phyloP scores from a whole-genome alignment of 768 basidiomycete genomes.

The Lactarius trivialis region DNA sequence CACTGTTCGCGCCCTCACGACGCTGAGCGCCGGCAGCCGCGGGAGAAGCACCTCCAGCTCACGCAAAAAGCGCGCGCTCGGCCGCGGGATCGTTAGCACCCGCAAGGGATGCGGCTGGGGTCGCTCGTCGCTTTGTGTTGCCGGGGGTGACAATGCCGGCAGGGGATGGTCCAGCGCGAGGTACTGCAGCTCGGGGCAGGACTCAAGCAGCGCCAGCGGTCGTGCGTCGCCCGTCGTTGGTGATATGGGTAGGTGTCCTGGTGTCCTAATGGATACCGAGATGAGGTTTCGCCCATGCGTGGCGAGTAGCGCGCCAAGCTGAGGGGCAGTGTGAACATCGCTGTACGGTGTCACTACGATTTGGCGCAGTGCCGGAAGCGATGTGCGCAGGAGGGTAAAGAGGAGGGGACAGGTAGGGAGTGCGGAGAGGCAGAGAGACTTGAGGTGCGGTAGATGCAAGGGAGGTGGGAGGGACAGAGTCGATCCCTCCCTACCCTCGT shows the following conservation, averaged over 20 bases:
- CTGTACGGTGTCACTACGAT: slow-evolving; percentile 70
- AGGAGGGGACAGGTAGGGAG: slow-evolving; percentile 63
- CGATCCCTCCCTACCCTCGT: slow-evolving; percentile 17
- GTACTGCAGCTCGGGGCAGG: slow-evolving; percentile 53
- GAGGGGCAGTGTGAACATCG: slow-evolving; percentile 49
- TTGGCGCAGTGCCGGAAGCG: slow-evolving; percentile 56
- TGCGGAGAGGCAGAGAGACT: slow-evolving; percentile 54
- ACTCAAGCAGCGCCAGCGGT: slow-evolving; percentile 36
- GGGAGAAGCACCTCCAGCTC: slow-evolving; percentile 51
- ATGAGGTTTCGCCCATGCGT: slow-evolving; percentile 51
- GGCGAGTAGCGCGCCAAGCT: slow-evolving; percentile 53
- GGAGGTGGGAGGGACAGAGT: slow-evolving; percentile 31
- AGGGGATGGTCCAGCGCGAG: slow-evolving; percentile 68
- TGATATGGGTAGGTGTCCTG: slow-evolving; percentile 48
- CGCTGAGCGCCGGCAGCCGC: slow-evolving; percentile 47
- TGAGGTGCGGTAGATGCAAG: slow-evolving; percentile 52
- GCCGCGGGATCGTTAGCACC: slow-evolving; percentile 72
- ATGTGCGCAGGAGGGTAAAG: slow-evolving; percentile 47
- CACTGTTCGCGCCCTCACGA: slow-evolving; percentile 59
- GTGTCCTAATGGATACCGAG: slow-evolving; percentile 61
- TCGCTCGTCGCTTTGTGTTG: slow-evolving; percentile 9
- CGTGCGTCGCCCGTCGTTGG: slow-evolving; percentile 46
- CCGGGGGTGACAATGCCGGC: slow-evolving; percentile 40
- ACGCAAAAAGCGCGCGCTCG: slow-evolving; percentile 50
- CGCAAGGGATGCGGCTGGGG: slow-evolving; percentile 37